Conservation (phyloP, 2,329 filamentous ascomycete species). For the Aureobasidium mangrovei region DNA sequence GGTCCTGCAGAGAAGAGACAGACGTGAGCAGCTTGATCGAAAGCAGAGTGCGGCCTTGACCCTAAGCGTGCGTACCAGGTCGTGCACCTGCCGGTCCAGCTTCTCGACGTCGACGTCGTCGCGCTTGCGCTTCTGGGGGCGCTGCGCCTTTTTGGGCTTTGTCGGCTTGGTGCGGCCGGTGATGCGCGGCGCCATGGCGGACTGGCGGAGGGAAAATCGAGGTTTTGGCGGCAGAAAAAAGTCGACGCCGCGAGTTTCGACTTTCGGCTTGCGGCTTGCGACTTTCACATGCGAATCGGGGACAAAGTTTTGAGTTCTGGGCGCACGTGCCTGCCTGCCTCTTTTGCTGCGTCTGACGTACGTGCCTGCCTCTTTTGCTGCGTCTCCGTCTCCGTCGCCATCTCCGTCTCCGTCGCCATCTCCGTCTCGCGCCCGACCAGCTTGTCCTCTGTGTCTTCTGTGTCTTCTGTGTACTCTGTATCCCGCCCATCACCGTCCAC, state of each 20-base stretch:
- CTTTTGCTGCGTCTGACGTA: neutral
- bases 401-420: neutral
- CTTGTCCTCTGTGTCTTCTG: neutral
- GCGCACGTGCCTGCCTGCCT: neutral
- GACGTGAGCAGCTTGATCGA: neutral
- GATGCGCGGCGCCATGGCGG: slow-evolving; percentile 11
- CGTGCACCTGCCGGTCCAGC: slow-evolving; percentile 35
- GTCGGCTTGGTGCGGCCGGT: slow-evolving; percentile 37
- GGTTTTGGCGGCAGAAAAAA: neutral
- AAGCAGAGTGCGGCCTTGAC: no score
- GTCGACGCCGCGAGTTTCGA: neutral
- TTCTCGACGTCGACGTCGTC: slow-evolving; percentile 41
- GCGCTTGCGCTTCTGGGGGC: slow-evolving; percentile 45
- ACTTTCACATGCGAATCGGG: slow-evolving; percentile 12
- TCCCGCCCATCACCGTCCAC: neutral
- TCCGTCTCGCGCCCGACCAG: neutral
- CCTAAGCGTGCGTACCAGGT: slow-evolving; percentile 27
- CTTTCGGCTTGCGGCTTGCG: neutral
- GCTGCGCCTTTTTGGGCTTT: slow-evolving; percentile 50
- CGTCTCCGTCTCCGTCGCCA: no score
- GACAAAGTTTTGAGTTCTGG: slow-evolving; percentile 9
- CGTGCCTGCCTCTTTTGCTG: neutral
- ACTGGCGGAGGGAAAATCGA: neutral
- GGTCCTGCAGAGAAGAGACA: slow-evolving; percentile 41
- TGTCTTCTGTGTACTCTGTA: neutral